These are phyloP conservation scores for Stagonosporopsis cucurbitacearum DNA, from an alignment of 2,329 filamentous ascomycete species.

Conservation along the genomic window DNA sequence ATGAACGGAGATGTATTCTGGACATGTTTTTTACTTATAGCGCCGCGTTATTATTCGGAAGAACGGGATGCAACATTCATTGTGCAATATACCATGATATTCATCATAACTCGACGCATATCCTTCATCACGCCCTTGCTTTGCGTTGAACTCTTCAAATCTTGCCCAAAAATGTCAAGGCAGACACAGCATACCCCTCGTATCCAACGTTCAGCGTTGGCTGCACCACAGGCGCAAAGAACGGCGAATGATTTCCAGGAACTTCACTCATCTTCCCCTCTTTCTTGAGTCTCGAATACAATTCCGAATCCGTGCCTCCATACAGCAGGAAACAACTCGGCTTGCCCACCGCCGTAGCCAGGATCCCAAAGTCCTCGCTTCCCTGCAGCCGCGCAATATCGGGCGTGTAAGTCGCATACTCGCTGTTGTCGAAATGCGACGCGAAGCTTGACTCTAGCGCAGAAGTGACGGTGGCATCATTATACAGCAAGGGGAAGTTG, in stretches of 20 bases:
- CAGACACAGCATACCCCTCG: slow-evolving; percentile 59
- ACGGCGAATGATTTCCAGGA: slow-evolving; percentile 65
- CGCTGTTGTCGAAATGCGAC: slow-evolving; percentile 51
- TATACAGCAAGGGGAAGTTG: slow-evolving; percentile 59
- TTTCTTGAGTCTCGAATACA: slow-evolving; percentile 58
- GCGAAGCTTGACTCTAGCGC: slow-evolving; percentile 54
- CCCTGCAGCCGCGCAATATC: slow-evolving; percentile 53
- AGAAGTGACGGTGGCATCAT: slow-evolving; percentile 56
- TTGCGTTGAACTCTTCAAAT: neutral
- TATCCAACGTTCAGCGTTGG: slow-evolving; percentile 62
- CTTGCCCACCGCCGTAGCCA: slow-evolving; percentile 58
- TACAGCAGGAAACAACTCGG: slow-evolving; percentile 65
- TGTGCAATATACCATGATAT: neutral
- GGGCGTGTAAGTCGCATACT: slow-evolving; percentile 41
- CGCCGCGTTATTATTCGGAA: neutral
- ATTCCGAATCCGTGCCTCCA: slow-evolving; percentile 58
- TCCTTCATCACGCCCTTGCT: neutral
- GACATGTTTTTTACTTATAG: neutral
- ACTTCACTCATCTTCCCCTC: slow-evolving; percentile 58
- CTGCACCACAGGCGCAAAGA: slow-evolving; percentile 65
- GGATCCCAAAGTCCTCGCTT: slow-evolving; percentile 65
- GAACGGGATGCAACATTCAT: neutral
- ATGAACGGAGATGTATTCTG: neutral
- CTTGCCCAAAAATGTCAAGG: slow-evolving; percentile 55
- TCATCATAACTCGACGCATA: neutral